phyloP scores from a whole-genome alignment of 1,139 yeast species.

The Yamadazyma atlantica region DNA sequence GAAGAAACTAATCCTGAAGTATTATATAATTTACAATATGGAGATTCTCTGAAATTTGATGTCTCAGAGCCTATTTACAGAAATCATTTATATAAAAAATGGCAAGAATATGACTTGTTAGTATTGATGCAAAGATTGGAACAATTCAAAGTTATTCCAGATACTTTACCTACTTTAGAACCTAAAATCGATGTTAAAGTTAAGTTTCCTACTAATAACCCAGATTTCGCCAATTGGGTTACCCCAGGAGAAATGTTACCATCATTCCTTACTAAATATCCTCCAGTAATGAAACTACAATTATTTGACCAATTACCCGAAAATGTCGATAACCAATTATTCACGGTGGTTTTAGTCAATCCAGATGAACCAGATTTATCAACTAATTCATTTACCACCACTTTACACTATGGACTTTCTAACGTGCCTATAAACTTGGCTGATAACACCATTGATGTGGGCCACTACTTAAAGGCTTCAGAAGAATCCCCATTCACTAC shows the following conservation, averaged over 20 bases:
- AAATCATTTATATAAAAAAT: conserved; percentile 60
- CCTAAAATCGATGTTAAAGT: conserved; percentile 78
- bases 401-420: conserved; percentile 75
- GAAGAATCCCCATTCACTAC: conserved; percentile 33
- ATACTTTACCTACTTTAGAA: conserved; percentile 85
- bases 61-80: conserved; percentile 78
- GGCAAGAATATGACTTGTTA: conserved; percentile 71
- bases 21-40: conserved; percentile 54
- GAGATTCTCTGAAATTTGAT: conserved; percentile 52
- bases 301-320: conserved; percentile 55
- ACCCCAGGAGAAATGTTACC: conserved; percentile 79
- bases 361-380: conserved; percentile 87
- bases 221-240: conserved; percentile 53
- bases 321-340: conserved; percentile 37
- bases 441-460: conserved; percentile 58
- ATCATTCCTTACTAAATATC: conserved; percentile 66
- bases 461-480: conserved; percentile 31
- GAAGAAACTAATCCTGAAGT: conserved; percentile 83
- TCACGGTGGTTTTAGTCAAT: conserved; percentile 79
- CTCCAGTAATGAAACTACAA: conserved; percentile 74
- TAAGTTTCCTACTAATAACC: conserved; percentile 67
- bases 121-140: conserved; percentile 87
- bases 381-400: conserved; percentile 67
- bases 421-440: conserved; percentile 64
- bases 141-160: conserved; percentile 83